Evolutionary conservation across 1,284 basidiomycete species (phyloP).

Genomic region (Melampsora larici-populina): DNA sequence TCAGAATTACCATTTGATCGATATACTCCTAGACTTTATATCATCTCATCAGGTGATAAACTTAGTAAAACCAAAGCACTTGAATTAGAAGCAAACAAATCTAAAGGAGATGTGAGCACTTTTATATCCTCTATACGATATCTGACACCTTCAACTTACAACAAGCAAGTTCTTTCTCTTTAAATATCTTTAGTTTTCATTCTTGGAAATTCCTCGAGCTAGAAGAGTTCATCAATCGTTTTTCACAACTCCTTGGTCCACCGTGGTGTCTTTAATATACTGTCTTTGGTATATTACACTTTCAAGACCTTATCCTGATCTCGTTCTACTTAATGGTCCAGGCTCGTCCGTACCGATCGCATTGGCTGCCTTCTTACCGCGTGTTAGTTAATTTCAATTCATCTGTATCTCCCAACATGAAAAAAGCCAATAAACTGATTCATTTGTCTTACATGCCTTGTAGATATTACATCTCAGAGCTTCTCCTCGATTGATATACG

Average conservation of each 20-base stretch:
- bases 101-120: slow-evolving; percentile 44
- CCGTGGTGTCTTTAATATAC: slow-evolving; percentile 60
- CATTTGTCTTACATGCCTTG: background rate
- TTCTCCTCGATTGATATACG: slow-evolving; percentile 75
- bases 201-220: slow-evolving; percentile 49
- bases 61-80: slow-evolving; percentile 71
- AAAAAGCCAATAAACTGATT: background rate
- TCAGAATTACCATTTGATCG: slow-evolving; percentile 70
- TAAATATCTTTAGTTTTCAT: slow-evolving; percentile 24
- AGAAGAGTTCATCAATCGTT: slow-evolving; percentile 69
- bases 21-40: slow-evolving; percentile 74
- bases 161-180: slow-evolving; percentile 26
- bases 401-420: background rate
- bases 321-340: slow-evolving; percentile 87
- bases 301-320: slow-evolving; percentile 62
- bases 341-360: slow-evolving; percentile 86
- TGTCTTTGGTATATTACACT: slow-evolving; percentile 57
- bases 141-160: background rate
- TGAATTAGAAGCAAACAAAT: slow-evolving; percentile 63
- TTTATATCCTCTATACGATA: background rate
- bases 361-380: slow-evolving; percentile 67
- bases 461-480: slow-evolving; percentile 66
- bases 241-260: slow-evolving; percentile 64
- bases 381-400: slow-evolving; percentile 60
- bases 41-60: slow-evolving; percentile 75